Percentiles rank a stretch among this genome's conserved stretches.
phyloP scores from a whole-genome alignment of 2,329 filamentous ascomycete species.

The Beauveria bassiana region DNA sequence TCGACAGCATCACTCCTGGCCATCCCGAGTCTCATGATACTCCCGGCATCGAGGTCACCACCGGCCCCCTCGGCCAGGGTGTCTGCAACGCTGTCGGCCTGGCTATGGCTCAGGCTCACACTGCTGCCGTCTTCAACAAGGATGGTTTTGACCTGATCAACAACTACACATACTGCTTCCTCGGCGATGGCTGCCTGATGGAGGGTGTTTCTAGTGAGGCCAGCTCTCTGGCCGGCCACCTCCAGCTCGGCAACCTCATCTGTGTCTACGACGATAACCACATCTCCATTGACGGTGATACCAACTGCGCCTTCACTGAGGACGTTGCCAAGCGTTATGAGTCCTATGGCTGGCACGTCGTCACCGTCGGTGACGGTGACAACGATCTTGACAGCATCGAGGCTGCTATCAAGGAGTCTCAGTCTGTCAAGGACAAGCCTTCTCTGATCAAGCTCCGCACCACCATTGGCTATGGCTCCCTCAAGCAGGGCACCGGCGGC shows the following conservation, averaged over 20 bases:
- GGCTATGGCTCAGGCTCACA: constrained; percentile 92
- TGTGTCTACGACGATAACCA: constrained; percentile 98
- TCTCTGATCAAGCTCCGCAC: constrained; percentile 94
- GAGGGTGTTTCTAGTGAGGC: constrained; percentile 95
- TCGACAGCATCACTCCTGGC: constrained; percentile 77
- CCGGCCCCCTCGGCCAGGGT: constrained; percentile 94
- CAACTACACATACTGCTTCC: constrained; percentile 96
- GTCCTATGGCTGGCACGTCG: constrained; percentile 91
- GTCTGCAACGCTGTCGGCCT: constrained; percentile 96
- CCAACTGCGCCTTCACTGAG: constrained; percentile 93
- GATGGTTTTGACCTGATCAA: constrained; percentile 82
- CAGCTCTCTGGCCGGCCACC: constrained; percentile 84
- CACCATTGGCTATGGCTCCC: constrained; percentile 93
- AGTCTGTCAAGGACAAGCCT: constrained; percentile 91
- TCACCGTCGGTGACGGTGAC: constrained; percentile 81
- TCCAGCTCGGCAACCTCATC: constrained; percentile 97
- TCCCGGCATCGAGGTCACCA: constrained; percentile 95
- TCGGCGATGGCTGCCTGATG: constrained; percentile 98
- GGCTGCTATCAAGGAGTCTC: constrained; percentile 75
- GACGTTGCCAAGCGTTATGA: constrained; percentile 93
- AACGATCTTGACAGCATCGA: constrained; percentile 81
- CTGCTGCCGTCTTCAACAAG: constrained; percentile 91
- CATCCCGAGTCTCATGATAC: constrained; percentile 97
- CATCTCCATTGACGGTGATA: constrained; percentile 92
- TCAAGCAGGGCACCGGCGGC: constrained; percentile 85